These are phyloP conservation scores for Blumeriella jaapii DNA, from an alignment of 2,329 filamentous ascomycete genomes.

Conservation along the genomic window DNA sequence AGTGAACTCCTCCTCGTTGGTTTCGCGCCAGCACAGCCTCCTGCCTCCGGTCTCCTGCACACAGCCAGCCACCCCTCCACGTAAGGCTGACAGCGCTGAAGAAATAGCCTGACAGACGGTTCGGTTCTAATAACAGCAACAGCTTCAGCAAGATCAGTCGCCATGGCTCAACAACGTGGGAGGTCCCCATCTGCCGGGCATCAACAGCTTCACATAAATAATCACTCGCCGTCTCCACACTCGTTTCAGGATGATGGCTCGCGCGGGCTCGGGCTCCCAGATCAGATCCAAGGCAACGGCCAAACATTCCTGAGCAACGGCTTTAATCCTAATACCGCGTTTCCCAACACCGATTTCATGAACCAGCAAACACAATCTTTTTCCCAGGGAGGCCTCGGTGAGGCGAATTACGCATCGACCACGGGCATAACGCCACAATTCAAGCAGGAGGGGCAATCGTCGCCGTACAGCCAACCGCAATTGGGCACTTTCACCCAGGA, in stretches of 20 bases:
- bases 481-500: slow-evolving; percentile 34
- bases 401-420: slow-evolving; percentile 17
- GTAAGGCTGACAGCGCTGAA: slow-evolving; percentile 18
- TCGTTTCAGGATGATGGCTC: slow-evolving; percentile 35
- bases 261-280: slow-evolving; percentile 43
- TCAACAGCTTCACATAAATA: slow-evolving; percentile 52
- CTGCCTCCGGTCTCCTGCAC: too few relatives aligned
- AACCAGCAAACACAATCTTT: slow-evolving; percentile 27
- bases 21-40: slow-evolving; percentile 20
- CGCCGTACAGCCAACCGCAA: slow-evolving; percentile 31
- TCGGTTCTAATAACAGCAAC: slow-evolving; percentile 29
- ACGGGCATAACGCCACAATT: slow-evolving; percentile 26
- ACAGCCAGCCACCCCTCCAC: slow-evolving; percentile 22
- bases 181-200: slow-evolving; percentile 51
- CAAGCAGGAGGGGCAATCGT: slow-evolving; percentile 15
- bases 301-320: slow-evolving; percentile 36
- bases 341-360: slow-evolving; percentile 35
- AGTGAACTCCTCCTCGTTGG: slow-evolving; percentile 4
- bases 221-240: slow-evolving; percentile 50
- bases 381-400: slow-evolving; percentile 19
- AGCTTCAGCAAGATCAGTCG: slow-evolving; percentile 19
- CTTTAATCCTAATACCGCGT: slow-evolving; percentile 24
- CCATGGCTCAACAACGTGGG: slow-evolving; percentile 47
- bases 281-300: slow-evolving; percentile 29
- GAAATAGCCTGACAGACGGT: slow-evolving; percentile 19